Conservation (phyloP, 768 basidiomycete genomes). For the Clitopilus hobsonii region DNA sequence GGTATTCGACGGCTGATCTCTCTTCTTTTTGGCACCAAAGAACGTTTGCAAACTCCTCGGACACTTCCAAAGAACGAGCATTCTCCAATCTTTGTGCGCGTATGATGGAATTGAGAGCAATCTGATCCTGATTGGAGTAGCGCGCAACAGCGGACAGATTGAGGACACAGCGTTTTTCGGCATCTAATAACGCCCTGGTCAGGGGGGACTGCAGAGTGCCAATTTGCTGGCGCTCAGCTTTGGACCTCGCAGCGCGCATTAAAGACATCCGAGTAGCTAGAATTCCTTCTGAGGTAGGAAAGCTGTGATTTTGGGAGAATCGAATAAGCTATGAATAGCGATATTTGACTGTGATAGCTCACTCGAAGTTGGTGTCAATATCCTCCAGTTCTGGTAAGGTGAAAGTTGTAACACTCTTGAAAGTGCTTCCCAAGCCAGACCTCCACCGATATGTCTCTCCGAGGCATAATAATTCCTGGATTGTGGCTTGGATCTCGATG, state of each 20-base stretch:
- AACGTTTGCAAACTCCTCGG: slow-evolving; percentile 83
- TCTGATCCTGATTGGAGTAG: slow-evolving; percentile 60
- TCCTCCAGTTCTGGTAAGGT: slow-evolving; percentile 39
- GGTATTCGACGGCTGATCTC: slow-evolving; percentile 70
- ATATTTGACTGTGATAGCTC: too few species aligned
- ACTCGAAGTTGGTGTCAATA: slow-evolving; percentile 64
- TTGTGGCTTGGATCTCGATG: slow-evolving; percentile 63
- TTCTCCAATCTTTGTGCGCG: slow-evolving; percentile 63
- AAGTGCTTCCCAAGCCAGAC: slow-evolving; percentile 24
- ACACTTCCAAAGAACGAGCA: slow-evolving; percentile 43
- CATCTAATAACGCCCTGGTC: slow-evolving; percentile 39
- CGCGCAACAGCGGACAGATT: slow-evolving; percentile 71
- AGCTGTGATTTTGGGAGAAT: slow-evolving; percentile 54
- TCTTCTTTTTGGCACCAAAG: slow-evolving; percentile 89
- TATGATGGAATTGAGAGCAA: slow-evolving; percentile 82
- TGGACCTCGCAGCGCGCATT: slow-evolving; percentile 63
- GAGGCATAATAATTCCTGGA: slow-evolving; percentile 76
- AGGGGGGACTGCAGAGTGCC: slow-evolving; percentile 63
- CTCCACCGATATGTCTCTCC: slow-evolving; percentile 72
- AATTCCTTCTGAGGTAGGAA: slow-evolving; percentile 46
- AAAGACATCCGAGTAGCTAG: slow-evolving; percentile 80
- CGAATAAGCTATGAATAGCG: slow-evolving; percentile 36
- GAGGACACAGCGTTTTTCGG: slow-evolving; percentile 71
- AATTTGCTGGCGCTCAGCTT: slow-evolving; percentile 72
- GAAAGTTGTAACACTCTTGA: slow-evolving; percentile 26